Evolutionary conservation across 805 yeast genomes (phyloP).

Genomic region (Lachancea thermotolerans): DNA sequence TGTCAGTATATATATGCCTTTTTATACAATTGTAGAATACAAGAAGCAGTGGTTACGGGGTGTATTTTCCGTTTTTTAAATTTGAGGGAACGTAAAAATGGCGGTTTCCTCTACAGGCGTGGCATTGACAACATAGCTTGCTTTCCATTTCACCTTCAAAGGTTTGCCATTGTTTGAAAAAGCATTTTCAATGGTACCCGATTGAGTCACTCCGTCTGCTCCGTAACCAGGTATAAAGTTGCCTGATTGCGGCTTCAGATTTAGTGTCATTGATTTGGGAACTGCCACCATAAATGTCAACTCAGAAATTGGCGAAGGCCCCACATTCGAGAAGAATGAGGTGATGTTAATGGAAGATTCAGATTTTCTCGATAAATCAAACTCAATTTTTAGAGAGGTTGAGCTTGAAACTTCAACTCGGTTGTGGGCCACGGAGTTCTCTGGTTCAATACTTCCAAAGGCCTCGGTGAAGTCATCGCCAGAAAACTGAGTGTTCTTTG

Average conservation of each 20-base stretch:
- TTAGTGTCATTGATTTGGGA: constrained; percentile 54
- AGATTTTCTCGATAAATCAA: constrained; percentile 35
- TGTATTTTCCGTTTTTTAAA: constrained; percentile 11
- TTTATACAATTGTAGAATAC: constrained; percentile 1
- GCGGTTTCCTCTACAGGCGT: constrained; percentile 50
- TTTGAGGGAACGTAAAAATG: constrained; percentile 36
- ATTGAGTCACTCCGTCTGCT: constrained; percentile 48
- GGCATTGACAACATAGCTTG: constrained; percentile 47
- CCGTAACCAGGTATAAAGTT: constrained; percentile 44
- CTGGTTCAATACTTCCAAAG: constrained; percentile 11
- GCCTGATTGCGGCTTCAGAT: constrained; percentile 56
- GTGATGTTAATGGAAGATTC: constrained; percentile 37
- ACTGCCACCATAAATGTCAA: constrained; percentile 63
- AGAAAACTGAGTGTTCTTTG: not conserved
- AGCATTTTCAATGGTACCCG: constrained; percentile 31
- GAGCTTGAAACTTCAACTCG: constrained; percentile 39
- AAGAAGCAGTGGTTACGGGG: not conserved
- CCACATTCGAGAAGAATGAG: constrained; percentile 46
- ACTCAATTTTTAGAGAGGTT: constrained; percentile 42
- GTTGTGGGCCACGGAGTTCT: not conserved
- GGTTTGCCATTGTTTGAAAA: constrained; percentile 30
- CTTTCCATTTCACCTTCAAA: constrained; percentile 75
- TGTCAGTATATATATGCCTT: not conserved
- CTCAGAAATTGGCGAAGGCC: constrained; percentile 39
- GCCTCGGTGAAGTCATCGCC: constrained; percentile 2